Evolutionary conservation across 2,329 filamentous ascomycete genomes (phyloP), one percentile per base, ranked within the genome.

Genomic region (Aspergillus hortae): DNA sequence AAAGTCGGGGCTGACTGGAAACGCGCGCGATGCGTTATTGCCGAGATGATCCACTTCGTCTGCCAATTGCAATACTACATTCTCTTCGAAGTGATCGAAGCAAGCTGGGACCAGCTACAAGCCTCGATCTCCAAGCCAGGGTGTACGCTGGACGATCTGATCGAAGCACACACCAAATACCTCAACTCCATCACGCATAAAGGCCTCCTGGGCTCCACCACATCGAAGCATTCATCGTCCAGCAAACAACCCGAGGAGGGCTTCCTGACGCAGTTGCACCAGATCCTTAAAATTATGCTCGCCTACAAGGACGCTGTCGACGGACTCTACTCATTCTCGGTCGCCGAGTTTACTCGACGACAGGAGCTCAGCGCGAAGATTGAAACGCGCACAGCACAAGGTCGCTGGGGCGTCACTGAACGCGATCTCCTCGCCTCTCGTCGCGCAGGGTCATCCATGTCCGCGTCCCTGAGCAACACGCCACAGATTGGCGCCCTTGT

Each of bases 21-120:
- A 68, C 85, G 82, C 12, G 95, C 92, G 4, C 82, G 92, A 52
- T 94, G 92, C 53, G 86, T 87, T 15, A 85, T 97, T 35, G 92
- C 92, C 11, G 95, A 99, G 72, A 99, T 99, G 94, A 90, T 97
- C 14, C 95, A 99, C 70, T 97, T 99, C 66, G 87, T 97, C 65
- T 90, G 90, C 57, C 94, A 99, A 72, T 80, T 99, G 12, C 94
- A 99, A 71, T 96, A 97, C 75, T 99, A 99, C 70, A 96, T 99
- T 61, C 80, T 99, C 9, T 99, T 97, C 66, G 94, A 99, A 71
- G 94, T 99, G 61, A 97, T 99, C 61, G 94, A 99, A 71, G 88
- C 89, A 33, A 94, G 90, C 45, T 99, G 94, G 95, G 89, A 89
- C 56, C 88, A 92, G 66, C 81, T 99, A 2, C 89, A 96, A 70